phyloP scores from a whole-genome alignment of 768 basidiomycete species.

The Omphalotus guepiniiformis region DNA sequence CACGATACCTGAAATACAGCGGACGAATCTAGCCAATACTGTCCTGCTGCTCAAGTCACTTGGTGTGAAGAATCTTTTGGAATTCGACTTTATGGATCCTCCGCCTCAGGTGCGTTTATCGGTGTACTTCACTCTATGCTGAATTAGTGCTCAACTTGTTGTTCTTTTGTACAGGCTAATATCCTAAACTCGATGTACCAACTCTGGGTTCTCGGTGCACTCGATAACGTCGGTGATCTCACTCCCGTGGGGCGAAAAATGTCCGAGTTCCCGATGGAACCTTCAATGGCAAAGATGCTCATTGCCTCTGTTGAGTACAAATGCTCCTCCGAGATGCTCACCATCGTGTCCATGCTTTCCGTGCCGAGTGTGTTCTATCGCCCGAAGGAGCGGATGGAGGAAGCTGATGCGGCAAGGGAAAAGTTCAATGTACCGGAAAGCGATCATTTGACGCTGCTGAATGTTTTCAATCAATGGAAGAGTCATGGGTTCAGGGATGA shows the following conservation, averaged over 20 bases:
- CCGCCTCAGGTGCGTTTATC: slow-evolving; percentile 84
- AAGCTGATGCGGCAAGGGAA: slow-evolving; percentile 94
- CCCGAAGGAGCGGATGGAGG: slow-evolving; percentile 95
- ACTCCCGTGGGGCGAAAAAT: slow-evolving; percentile 92
- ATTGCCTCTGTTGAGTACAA: slow-evolving; percentile 92
- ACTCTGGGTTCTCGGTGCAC: slow-evolving; percentile 96
- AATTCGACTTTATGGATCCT: slow-evolving; percentile 99
- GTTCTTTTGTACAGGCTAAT: slow-evolving; percentile 57
- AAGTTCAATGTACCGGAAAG: slow-evolving; percentile 99
- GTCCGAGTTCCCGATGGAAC: slow-evolving; percentile 99
- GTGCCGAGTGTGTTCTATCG: slow-evolving; percentile 98
- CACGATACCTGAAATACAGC: slow-evolving; percentile 97
- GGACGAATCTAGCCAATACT: slow-evolving; percentile 96
- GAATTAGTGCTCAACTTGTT: not conserved
- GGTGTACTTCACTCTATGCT: too few species aligned
- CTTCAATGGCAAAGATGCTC: slow-evolving; percentile 98
- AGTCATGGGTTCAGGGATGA: slow-evolving; percentile 92
- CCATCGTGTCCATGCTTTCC: slow-evolving; percentile 98
- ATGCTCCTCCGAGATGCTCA: slow-evolving; percentile 94
- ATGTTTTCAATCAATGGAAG: slow-evolving; percentile 99
- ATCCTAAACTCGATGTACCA: slow-evolving; percentile 99
- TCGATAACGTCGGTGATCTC: slow-evolving; percentile 96
- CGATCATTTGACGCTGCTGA: slow-evolving; percentile 91
- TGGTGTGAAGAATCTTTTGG: slow-evolving; percentile 94
- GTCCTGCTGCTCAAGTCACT: slow-evolving; percentile 92